Conservation (phyloP, 208 protist species). For the Sergeia podlipaevii region DNA sequence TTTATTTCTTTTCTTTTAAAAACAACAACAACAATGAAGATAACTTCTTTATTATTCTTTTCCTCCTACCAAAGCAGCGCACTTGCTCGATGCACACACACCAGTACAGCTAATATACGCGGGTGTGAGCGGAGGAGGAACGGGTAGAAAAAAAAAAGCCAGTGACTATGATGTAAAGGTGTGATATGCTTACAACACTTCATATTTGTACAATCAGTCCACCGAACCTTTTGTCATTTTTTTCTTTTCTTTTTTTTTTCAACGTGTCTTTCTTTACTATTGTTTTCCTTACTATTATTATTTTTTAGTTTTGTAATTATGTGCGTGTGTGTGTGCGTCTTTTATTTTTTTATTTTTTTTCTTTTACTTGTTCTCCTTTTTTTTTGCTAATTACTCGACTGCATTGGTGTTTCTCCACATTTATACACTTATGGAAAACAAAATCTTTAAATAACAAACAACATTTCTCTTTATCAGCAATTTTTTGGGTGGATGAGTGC, state of each 20-base stretch:
- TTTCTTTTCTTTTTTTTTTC: conserved; percentile 4
- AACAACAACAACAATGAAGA: conserved; percentile 2
- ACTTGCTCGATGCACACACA: neutral
- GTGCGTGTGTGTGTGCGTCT: neutral
- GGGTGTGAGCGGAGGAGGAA: no score
- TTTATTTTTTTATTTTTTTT: conserved; percentile 15
- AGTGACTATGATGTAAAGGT: no score
- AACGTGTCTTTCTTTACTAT: neutral
- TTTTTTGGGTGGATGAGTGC: neutral
- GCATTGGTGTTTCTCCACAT: neutral
- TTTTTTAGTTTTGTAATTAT: conserved; percentile 3
- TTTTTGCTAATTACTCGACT: conserved; percentile 9
- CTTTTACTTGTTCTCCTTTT: conserved; percentile 9
- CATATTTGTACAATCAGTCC: neutral
- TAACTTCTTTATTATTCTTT: neutral
- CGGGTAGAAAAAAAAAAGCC: no score
- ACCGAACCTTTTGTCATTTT: neutral
- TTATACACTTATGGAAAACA: no score
- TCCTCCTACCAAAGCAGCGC: neutral
- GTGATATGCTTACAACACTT: no score
- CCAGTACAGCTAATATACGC: no score
- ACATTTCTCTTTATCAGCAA: neutral
- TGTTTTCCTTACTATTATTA: conserved; percentile 2
- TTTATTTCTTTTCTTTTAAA: conserved; percentile 5
- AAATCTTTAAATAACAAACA: neutral